phyloP scores from a whole-genome alignment of 805 yeast species.

The Nakazawaea wickerhamii region DNA sequence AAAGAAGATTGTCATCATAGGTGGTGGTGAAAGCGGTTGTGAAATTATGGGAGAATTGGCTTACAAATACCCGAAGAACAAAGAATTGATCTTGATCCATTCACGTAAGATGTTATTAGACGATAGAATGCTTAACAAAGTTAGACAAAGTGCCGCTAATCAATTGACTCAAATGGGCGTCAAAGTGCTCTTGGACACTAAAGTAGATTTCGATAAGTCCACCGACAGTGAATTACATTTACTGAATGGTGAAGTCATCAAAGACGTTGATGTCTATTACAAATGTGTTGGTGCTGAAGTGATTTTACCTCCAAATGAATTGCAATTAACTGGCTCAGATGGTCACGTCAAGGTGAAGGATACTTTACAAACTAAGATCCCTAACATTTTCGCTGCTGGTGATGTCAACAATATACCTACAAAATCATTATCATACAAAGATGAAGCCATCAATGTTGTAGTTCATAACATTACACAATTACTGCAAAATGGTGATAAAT shows the following conservation, averaged over 20 bases:
- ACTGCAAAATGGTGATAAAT: neutral
- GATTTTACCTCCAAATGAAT: slow-evolving; percentile 18
- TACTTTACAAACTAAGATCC: slow-evolving; percentile 3
- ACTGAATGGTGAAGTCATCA: slow-evolving; percentile 4
- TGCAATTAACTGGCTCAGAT: slow-evolving; percentile 13
- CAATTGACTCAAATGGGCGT: slow-evolving; percentile 15
- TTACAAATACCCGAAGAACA: slow-evolving; percentile 17
- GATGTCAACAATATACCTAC: slow-evolving; percentile 23
- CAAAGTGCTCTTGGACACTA: slow-evolving; percentile 15
- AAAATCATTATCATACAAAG: slow-evolving; percentile 18
- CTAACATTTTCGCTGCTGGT: slow-evolving; percentile 28
- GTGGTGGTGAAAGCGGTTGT: slow-evolving; percentile 28
- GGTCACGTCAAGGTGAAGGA: slow-evolving; percentile 17
- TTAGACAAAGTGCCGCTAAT: slow-evolving; percentile 5
- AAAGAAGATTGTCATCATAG: slow-evolving; percentile 24
- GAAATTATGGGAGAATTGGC: slow-evolving; percentile 30
- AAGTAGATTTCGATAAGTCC: slow-evolving; percentile 10
- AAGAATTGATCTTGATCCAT: slow-evolving; percentile 22
- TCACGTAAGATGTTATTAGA: slow-evolving; percentile 15
- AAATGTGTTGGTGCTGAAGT: slow-evolving; percentile 19
- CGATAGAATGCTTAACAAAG: slow-evolving; percentile 1
- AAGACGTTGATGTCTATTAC: slow-evolving; percentile 19
- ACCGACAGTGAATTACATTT: neutral
- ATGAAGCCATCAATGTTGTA: slow-evolving; percentile 16
- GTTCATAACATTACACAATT: slow-evolving; percentile 16